Base-by-base conservation (phyloP, 129 eudicot species). In the Chrysanthemum seticuspe region DNA sequence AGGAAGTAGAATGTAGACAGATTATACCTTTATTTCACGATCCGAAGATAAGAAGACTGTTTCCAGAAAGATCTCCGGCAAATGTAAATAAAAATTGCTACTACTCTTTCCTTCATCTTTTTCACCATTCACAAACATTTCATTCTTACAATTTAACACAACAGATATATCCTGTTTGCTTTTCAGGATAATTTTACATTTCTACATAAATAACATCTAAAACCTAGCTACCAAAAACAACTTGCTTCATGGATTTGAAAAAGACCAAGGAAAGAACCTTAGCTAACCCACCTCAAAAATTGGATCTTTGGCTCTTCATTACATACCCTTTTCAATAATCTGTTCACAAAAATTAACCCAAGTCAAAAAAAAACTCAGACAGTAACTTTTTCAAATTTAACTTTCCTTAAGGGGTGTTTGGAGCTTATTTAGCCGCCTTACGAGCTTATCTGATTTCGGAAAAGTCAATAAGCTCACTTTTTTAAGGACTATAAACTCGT, bases 301-400 rank as follows among this genome's bases (percentile, higher is more conserved):
- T 67, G 78, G 70, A 63, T 56, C 60, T 69, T 79, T 48, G 50
- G 45, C 70, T 57, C 83, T 68, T 75, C 79, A 50, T 25, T 59
- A 19, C 25, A 62, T 67, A 71, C 71, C 36, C 31, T 67, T 72
- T 54, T 84, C 77, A 89, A 14, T 71, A 86, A 86, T 89, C 96
- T 89, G 96, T 82, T 76, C 7, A 53, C 56, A 36, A 80, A 61
- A 78, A 57, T 25, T 36, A 47, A 48, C 10, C 62, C 69, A 11
- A 58, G 15, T 56, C 36, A n/a, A 16, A 12, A 23, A 25, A 50
- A 27, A 16, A 40, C 10, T 6, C 10, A 6, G 6, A 6, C 44
- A 40, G 47, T 40, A 40, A 40, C 47, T 40, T 40, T 40, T 40
- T 1, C 10, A 40, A 5, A 36, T 36, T 36, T 36, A 5, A 7